phyloP scores from a whole-genome alignment of 371 early-diverging fungal genomes.

The Blakeslea trispora region DNA sequence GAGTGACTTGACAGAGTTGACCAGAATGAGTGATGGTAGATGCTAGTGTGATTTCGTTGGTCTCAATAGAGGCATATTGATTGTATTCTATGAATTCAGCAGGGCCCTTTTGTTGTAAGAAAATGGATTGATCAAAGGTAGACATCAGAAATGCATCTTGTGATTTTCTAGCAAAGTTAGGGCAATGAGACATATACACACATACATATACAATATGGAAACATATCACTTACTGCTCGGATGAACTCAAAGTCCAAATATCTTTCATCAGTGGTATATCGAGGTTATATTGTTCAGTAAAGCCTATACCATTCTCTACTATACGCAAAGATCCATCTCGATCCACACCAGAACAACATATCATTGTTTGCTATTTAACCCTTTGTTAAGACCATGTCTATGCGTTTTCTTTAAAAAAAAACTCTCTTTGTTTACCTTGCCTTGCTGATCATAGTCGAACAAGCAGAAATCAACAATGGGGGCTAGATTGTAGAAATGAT shows the following conservation, averaged over 20 bases:
- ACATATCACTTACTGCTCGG: slow-evolving; percentile 10
- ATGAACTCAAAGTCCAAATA: slow-evolving; percentile 63
- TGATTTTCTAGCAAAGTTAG: not conserved
- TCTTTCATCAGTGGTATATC: slow-evolving; percentile 65
- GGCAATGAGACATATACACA: too few species aligned
- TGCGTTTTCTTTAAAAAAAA: slow-evolving; percentile 4
- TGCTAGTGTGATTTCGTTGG: slow-evolving; percentile 35
- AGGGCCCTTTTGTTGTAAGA: slow-evolving; percentile 1
- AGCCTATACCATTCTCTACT: slow-evolving; percentile 87
- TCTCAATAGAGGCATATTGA: slow-evolving; percentile 18
- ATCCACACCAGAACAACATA: slow-evolving; percentile 84
- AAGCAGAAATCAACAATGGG: slow-evolving; percentile 84
- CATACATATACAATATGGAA: too few species aligned
- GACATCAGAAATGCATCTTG: slow-evolving; percentile 53
- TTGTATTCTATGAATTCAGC: slow-evolving; percentile 5
- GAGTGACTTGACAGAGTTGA: slow-evolving; percentile 59
- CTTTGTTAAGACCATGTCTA: not conserved
- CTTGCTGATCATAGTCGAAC: slow-evolving; percentile 70
- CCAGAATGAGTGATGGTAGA: slow-evolving; percentile 13
- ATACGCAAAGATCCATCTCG: slow-evolving; percentile 79
- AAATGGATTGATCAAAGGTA: slow-evolving; percentile 40
- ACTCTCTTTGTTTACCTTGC: slow-evolving; percentile 51
- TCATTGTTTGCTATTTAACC: slow-evolving; percentile 64
- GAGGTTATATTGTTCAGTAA: slow-evolving; percentile 62
- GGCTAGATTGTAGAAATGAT: slow-evolving; percentile 68